Evolutionary conservation across 2,329 filamentous ascomycete genomes (phyloP).

Genomic region (Chrysoporthe deuterocubensis): DNA sequence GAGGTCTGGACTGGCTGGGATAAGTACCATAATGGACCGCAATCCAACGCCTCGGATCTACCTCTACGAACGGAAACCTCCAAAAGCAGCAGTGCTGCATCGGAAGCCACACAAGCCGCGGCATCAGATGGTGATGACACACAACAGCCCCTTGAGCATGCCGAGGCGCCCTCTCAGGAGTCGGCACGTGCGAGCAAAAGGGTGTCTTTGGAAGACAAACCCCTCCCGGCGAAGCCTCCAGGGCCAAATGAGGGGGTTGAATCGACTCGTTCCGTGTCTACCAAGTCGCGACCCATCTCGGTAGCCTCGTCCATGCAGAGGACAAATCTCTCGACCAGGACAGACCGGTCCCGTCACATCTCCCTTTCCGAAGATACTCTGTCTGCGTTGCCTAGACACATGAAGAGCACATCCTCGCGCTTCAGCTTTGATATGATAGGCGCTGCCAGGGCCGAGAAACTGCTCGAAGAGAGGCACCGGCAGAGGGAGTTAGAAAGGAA

Average conservation of each 20-base stretch:
- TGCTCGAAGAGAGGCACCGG: slow-evolving; percentile 74
- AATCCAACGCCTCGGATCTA: slow-evolving; percentile 10
- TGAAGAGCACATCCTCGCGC: slow-evolving; percentile 77
- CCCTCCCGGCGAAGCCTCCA: slow-evolving; percentile 35
- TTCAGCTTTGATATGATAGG: slow-evolving; percentile 84
- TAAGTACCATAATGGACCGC: slow-evolving; percentile 16
- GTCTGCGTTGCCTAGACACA: slow-evolving; percentile 62
- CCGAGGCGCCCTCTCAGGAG: slow-evolving; percentile 21
- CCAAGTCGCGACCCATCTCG: slow-evolving; percentile 34
- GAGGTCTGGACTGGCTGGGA: slow-evolving; percentile 24
- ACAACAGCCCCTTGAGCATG: slow-evolving; percentile 8
- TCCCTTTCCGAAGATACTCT: slow-evolving; percentile 52
- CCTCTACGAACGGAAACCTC: slow-evolving; percentile 17
- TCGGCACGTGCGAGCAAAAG: slow-evolving; percentile 11
- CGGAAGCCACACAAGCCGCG: slow-evolving; percentile 20
- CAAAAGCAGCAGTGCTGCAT: slow-evolving; percentile 21
- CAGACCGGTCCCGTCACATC: slow-evolving; percentile 54
- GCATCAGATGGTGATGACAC: slow-evolving; percentile 13
- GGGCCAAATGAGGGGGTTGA: slow-evolving; percentile 44
- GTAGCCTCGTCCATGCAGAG: slow-evolving; percentile 28
- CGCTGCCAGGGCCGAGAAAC: slow-evolving; percentile 67
- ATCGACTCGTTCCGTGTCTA: slow-evolving; percentile 39
- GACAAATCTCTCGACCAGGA: slow-evolving; percentile 41
- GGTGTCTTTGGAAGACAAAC: slow-evolving; percentile 32
- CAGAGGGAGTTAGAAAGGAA: slow-evolving; percentile 68